These are phyloP conservation scores for Colletotrichum sp. DNA, from an alignment of 2,329 filamentous ascomycete species.

Conservation along the genomic window DNA sequence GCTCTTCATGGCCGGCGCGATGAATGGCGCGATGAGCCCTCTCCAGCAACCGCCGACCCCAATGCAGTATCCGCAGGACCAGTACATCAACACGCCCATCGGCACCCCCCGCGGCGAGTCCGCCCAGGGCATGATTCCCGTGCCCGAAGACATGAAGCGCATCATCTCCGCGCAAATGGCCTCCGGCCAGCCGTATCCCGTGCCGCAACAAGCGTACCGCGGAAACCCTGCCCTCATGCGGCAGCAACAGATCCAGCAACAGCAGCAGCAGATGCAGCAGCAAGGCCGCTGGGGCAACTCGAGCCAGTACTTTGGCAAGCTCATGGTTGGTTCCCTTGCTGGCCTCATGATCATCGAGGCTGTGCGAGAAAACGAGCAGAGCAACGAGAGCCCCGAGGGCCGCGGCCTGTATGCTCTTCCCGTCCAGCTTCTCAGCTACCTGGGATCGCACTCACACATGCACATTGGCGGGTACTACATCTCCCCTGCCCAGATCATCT, in stretches of 20 bases:
- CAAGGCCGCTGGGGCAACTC: conserved; percentile 59
- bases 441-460: conserved; percentile 54
- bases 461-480: conserved; percentile 60
- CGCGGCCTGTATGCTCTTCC: conserved; percentile 72
- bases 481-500: conserved; percentile 47
- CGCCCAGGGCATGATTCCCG: conserved; percentile 65
- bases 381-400: conserved; percentile 67
- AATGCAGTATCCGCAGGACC: conserved; percentile 55
- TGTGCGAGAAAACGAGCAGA: conserved; percentile 69
- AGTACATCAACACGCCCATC: conserved; percentile 51
- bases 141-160: conserved; percentile 70
- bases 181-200: conserved; percentile 57
- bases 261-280: conserved; percentile 53
- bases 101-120: conserved; percentile 44
- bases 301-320: conserved; percentile 69
- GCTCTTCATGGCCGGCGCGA: conserved; percentile 79
- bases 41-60: conserved; percentile 60
- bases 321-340: conserved; percentile 92
- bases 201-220: conserved; percentile 52
- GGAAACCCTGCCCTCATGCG: conserved; percentile 51
- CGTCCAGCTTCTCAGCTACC: conserved; percentile 56
- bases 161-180: conserved; percentile 64
- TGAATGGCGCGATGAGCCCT: conserved; percentile 62
- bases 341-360: conserved; percentile 92
- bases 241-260: conserved; percentile 62